These are phyloP conservation scores for Diaporthe destruens DNA, from an alignment of 2,329 filamentous ascomycete genomes.

Conservation along the genomic window DNA sequence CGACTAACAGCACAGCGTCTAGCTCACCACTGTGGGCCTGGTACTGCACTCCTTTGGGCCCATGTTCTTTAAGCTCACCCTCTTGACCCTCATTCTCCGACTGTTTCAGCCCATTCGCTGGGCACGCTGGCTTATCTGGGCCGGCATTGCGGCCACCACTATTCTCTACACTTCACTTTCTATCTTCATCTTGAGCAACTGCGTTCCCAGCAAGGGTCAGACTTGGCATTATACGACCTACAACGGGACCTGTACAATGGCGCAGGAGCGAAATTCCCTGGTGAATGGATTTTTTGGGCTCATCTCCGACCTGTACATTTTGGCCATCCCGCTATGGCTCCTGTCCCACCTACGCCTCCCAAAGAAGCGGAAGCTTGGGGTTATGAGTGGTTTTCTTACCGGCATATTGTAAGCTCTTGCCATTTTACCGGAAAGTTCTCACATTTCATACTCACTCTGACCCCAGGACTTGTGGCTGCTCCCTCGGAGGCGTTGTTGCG, in stretches of 20 bases:
- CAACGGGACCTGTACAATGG: constrained; percentile 12
- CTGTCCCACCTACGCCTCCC: constrained; percentile 1
- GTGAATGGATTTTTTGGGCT: constrained; percentile 16
- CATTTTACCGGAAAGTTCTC: background rate
- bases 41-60: background rate
- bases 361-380: constrained; percentile 26
- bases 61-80: constrained; percentile 23
- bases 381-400: constrained; percentile 1
- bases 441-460: background rate
- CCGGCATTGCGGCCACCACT: background rate
- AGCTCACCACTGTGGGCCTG: constrained; percentile 8
- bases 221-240: constrained; percentile 23
- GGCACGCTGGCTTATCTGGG: constrained; percentile 21
- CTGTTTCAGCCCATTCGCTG: constrained; percentile 9
- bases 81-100: background rate
- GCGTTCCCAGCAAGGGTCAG: background rate
- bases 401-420: background rate
- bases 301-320: constrained; percentile 26
- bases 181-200: constrained; percentile 13
- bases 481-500: background rate
- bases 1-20: background rate
- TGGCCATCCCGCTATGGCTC: constrained; percentile 22
- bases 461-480: background rate
- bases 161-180: constrained; percentile 4
- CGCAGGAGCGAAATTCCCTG: background rate